Evolutionary conservation across 768 basidiomycete genomes (phyloP).

Genomic region (Amanita pallidorosea): DNA sequence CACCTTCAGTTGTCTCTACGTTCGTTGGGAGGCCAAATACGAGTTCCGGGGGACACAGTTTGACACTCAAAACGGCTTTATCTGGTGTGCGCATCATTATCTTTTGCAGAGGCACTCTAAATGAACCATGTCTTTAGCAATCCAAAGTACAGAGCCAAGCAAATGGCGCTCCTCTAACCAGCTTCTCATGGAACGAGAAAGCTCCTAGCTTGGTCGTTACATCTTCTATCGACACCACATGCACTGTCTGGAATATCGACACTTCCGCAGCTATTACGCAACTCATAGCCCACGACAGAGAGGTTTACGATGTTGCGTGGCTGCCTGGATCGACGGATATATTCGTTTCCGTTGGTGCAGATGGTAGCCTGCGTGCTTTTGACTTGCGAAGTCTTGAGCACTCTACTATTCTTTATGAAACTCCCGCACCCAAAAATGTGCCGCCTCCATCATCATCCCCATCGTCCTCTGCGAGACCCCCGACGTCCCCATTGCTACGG

Average conservation of each 20-base stretch:
- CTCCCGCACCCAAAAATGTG: conserved; percentile 66
- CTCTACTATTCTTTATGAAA: conserved; percentile 97
- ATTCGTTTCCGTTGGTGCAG: conserved; percentile 96
- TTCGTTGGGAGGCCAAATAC: conserved; percentile 61
- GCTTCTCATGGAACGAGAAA: conserved; percentile 97
- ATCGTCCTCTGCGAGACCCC: conserved; percentile 53
- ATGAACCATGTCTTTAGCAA: conserved; percentile 36
- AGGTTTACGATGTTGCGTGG: conserved; percentile 99
- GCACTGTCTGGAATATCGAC: conserved; percentile 98
- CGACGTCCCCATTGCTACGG: conserved; percentile 72
- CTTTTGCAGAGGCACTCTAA: conserved; percentile 1
- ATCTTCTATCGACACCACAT: conserved; percentile 96
- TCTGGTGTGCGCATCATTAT: conserved; percentile 55
- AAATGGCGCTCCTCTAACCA: conserved; percentile 85
- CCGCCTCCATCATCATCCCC: conserved; percentile 47
- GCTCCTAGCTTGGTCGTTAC: conserved; percentile 88
- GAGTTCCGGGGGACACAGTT: conserved; percentile 44
- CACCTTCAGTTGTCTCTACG: conserved; percentile 38
- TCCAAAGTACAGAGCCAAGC: conserved; percentile 83
- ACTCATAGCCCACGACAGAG: conserved; percentile 92
- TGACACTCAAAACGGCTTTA: conserved; percentile 65
- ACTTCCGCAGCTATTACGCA: conserved; percentile 91
- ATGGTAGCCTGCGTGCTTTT: conserved; percentile 93
- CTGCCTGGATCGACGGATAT: conserved; percentile 91
- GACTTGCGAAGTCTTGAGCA: conserved; percentile 95